A percentile compares a stretch with the other conserved stretches of the same genome.
These are phyloP conservation scores for Ophiostoma angusticollis DNA, from an alignment of 2,329 filamentous ascomycete species.

Conservation along the genomic window DNA sequence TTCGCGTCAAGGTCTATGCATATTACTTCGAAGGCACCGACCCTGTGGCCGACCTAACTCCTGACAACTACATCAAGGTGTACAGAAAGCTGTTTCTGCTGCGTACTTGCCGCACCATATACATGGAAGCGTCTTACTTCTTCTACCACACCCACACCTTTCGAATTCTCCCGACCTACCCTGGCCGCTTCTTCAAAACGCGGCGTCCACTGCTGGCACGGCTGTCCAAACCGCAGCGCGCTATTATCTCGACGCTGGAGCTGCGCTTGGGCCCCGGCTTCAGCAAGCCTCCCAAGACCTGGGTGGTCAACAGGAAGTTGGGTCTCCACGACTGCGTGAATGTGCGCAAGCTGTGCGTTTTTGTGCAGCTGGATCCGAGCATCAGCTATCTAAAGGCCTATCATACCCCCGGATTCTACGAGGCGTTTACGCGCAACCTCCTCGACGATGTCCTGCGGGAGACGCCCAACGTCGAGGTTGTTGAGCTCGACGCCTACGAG, in stretches of 20 bases:
- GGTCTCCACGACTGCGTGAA: slow-evolving; percentile 50
- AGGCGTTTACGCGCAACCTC: slow-evolving; percentile 48
- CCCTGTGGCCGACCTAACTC: slow-evolving; percentile 51
- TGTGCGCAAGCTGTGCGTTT: slow-evolving; percentile 49
- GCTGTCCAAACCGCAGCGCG: slow-evolving; percentile 46
- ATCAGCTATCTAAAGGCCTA: slow-evolving; percentile 56
- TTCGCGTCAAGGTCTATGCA: slow-evolving; percentile 57
- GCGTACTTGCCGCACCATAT: slow-evolving; percentile 46
- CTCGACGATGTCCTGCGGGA: slow-evolving; percentile 42
- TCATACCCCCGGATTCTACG: slow-evolving; percentile 56
- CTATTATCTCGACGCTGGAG: slow-evolving; percentile 50
- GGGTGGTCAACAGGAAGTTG: slow-evolving; percentile 53
- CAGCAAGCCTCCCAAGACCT: slow-evolving; percentile 55
- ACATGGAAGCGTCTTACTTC: slow-evolving; percentile 49
- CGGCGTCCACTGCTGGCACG: slow-evolving; percentile 59
- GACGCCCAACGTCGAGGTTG: slow-evolving; percentile 40
- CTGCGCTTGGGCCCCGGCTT: slow-evolving; percentile 62
- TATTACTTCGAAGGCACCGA: slow-evolving; percentile 44
- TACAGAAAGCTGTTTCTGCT: slow-evolving; percentile 47
- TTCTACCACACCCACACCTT: slow-evolving; percentile 53
- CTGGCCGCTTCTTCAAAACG: slow-evolving; percentile 56
- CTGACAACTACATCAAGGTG: slow-evolving; percentile 49
- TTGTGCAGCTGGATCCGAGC: slow-evolving; percentile 61
- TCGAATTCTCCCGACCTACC: slow-evolving; percentile 53
- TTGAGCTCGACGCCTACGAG: slow-evolving; percentile 59